Evolutionary conservation across 2,329 filamentous ascomycete species (phyloP).

Genomic region (Falciphora oryzae): DNA sequence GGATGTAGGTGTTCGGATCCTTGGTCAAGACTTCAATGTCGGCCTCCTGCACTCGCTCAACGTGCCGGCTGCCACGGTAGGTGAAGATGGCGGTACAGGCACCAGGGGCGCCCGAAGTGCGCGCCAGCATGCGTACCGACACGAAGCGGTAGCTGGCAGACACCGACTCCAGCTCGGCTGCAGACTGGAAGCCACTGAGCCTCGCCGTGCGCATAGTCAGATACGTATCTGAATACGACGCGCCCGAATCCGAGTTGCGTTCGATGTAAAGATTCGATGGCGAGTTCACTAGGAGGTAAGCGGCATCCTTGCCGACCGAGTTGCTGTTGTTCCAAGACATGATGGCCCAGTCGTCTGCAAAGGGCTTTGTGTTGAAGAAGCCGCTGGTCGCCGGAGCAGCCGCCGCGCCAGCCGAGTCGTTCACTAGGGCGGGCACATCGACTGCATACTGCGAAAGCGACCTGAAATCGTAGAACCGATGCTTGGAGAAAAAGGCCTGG

Average conservation of each 20-base stretch:
- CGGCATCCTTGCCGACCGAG: conserved; percentile 23
- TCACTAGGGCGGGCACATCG: conserved; percentile 18
- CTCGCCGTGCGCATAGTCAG: conserved; percentile 19
- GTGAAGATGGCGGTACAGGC: conserved; percentile 30
- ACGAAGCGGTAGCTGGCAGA: conserved; percentile 22
- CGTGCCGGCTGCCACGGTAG: conserved; percentile 22
- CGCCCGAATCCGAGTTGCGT: conserved; percentile 24
- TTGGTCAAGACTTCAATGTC: conserved; percentile 36
- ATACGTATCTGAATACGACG: conserved; percentile 10
- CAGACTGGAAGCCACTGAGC: conserved; percentile 20
- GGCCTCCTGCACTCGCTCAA: conserved; percentile 26
- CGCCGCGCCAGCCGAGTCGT: conserved; percentile 8
- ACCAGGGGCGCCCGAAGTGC: conserved; percentile 24
- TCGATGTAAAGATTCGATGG: conserved; percentile 36
- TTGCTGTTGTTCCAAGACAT: conserved; percentile 21
- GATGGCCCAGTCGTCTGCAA: conserved; percentile 25
- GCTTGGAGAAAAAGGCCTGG: conserved; percentile 36
- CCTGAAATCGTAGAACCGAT: conserved; percentile 46
- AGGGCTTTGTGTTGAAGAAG: conserved; percentile 30
- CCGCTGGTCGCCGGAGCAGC: conserved; percentile 29
- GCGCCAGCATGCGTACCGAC: conserved; percentile 28
- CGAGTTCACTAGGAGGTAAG: conserved; percentile 31
- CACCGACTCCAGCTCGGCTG: conserved; percentile 26
- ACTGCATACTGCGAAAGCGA: conserved; percentile 32
- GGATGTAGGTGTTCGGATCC: conserved; percentile 29